A percentile compares a stretch with the other conserved stretches of the same genome.
Conservation (phyloP, 2,329 filamentous ascomycete genomes). For the Fusarium goolgardi region DNA sequence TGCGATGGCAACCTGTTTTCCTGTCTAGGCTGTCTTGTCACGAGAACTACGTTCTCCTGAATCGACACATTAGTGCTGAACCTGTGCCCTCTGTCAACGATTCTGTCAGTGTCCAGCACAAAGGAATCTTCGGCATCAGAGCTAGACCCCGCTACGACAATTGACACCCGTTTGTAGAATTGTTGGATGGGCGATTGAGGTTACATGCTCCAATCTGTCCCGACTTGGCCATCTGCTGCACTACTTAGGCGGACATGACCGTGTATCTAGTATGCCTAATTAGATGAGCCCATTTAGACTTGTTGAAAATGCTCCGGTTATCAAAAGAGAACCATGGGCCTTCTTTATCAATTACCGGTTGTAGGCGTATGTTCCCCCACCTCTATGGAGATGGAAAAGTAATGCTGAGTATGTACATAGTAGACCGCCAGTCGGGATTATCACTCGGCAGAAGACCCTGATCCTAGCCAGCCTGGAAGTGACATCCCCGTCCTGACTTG, state of each 20-base stretch:
- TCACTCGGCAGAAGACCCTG: constrained; percentile 33
- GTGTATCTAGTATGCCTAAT: constrained; percentile 14
- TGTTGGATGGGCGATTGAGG: constrained; percentile 11
- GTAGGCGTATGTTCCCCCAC: constrained; percentile 26
- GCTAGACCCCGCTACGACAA: constrained; percentile 15
- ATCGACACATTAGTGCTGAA: constrained; percentile 18
- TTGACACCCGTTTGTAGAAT: constrained; percentile 11
- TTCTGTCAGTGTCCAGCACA: constrained; percentile 1
- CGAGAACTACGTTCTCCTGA: constrained; percentile 15
- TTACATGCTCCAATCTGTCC: constrained; percentile 6
- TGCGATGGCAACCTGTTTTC: constrained; percentile 7
- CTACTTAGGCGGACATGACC: constrained; percentile 4
- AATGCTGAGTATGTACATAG: constrained; percentile 14
- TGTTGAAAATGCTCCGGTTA: constrained; percentile 30
- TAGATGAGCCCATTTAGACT: constrained; percentile 13
- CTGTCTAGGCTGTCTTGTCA: neutral
- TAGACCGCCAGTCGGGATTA: constrained; percentile 42
- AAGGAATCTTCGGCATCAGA: constrained; percentile 19
- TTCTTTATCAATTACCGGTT: constrained; percentile 27
- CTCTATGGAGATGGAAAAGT: constrained; percentile 23
- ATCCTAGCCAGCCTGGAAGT: constrained; percentile 23
- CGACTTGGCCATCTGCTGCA: constrained; percentile 7
- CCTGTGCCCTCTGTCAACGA: constrained; percentile 23
- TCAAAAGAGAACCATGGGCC: constrained; percentile 15
- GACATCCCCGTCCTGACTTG: constrained; percentile 13